Evolutionary conservation across 805 yeast species (phyloP).

Genomic region (Saturnispora quitensis): DNA sequence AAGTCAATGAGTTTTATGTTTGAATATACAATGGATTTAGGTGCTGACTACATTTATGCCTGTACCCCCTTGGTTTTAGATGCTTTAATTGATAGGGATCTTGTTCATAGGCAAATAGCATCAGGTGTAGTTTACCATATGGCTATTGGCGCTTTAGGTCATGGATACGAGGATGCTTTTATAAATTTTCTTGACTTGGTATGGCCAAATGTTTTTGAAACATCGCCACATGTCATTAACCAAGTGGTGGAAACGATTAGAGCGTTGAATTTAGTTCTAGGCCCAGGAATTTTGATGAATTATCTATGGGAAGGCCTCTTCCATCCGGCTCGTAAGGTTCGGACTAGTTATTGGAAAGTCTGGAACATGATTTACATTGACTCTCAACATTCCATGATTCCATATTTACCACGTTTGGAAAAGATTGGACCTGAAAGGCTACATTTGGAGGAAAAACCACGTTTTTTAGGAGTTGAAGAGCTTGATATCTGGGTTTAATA

Average conservation of each 20-base stretch:
- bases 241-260: constrained; percentile 77
- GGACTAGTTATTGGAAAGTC: constrained; percentile 77
- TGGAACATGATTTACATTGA: constrained; percentile 72
- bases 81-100: constrained; percentile 83
- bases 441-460: constrained; percentile 9
- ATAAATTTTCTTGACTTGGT: constrained; percentile 72
- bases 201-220: constrained; percentile 84
- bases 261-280: constrained; percentile 60
- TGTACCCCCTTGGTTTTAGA: constrained; percentile 75
- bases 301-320: constrained; percentile 84
- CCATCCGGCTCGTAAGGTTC: constrained; percentile 86
- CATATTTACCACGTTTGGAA: constrained; percentile 64
- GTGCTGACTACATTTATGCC: constrained; percentile 75
- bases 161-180: constrained; percentile 73
- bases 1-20: constrained; percentile 86
- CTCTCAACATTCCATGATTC: constrained; percentile 66
- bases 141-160: constrained; percentile 69
- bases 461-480: constrained; percentile 24
- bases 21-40: constrained; percentile 78
- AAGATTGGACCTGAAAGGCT: constrained; percentile 14
- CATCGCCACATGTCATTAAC: constrained; percentile 89
- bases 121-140: constrained; percentile 78
- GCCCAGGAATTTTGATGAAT: constrained; percentile 64
- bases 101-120: constrained; percentile 92
- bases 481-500: constrained; percentile 24